Evolutionary conservation across 1,284 basidiomycete genomes (phyloP).

Genomic region (Singerocomus inundabilis): DNA sequence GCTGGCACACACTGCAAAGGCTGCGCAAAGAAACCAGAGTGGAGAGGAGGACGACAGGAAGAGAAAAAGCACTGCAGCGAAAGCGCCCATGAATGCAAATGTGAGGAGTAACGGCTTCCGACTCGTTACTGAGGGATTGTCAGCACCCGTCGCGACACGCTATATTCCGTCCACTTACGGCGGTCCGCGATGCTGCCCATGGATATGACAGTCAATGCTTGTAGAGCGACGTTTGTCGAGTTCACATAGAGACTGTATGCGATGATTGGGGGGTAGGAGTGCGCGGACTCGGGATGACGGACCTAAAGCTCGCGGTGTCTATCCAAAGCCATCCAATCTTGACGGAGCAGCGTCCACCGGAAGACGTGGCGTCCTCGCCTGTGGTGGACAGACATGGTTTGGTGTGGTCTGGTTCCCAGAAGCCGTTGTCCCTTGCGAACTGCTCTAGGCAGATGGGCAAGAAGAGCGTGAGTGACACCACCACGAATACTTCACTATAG

Average conservation of each 20-base stretch:
- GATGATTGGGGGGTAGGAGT: not conserved
- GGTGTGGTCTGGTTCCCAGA: slow-evolving; percentile 59
- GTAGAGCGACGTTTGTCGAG: slow-evolving; percentile 80
- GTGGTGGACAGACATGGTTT: slow-evolving; percentile 43
- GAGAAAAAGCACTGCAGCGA: slow-evolving; percentile 69
- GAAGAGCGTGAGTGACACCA: slow-evolving; percentile 78
- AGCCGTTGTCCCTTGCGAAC: slow-evolving; percentile 81
- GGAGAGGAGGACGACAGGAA: slow-evolving; percentile 65
- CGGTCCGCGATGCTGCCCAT: slow-evolving; percentile 87
- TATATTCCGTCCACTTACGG: slow-evolving; percentile 49
- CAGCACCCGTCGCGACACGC: not conserved
- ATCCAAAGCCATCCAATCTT: slow-evolving; percentile 79
- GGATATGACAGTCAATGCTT: slow-evolving; percentile 87
- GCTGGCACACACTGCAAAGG: slow-evolving; percentile 73
- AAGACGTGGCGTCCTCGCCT: slow-evolving; percentile 17
- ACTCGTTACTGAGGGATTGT: slow-evolving; percentile 54
- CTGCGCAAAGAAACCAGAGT: slow-evolving; percentile 61
- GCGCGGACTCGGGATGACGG: slow-evolving; percentile 19
- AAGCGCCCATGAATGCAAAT: slow-evolving; percentile 72
- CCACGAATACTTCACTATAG: slow-evolving; percentile 74
- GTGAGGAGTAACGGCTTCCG: slow-evolving; percentile 74
- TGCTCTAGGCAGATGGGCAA: slow-evolving; percentile 81
- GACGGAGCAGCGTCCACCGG: slow-evolving; percentile 61
- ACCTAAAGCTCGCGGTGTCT: slow-evolving; percentile 88
- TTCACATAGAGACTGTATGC: slow-evolving; percentile 77